These are phyloP conservation scores for Didymella keratinophila DNA, from an alignment of 2,329 filamentous ascomycete species.

Conservation along the genomic window DNA sequence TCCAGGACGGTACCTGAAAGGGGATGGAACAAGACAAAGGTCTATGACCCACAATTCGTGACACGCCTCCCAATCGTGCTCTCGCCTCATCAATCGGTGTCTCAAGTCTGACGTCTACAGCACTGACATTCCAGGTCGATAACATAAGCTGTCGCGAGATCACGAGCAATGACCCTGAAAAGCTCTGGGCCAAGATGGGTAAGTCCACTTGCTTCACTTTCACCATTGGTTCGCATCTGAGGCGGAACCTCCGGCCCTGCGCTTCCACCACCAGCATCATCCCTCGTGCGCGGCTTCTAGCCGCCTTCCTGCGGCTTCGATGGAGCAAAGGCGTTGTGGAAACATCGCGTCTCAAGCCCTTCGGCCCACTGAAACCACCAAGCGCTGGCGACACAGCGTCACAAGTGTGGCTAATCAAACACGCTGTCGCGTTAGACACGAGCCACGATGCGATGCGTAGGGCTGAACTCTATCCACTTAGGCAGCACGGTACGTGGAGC, in stretches of 20 bases:
- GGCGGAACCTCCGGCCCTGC: conserved; percentile 22
- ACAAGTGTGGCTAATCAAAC: conserved; percentile 28
- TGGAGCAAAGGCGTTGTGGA: conserved; percentile 24
- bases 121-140: conserved; percentile 32
- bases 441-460: conserved; percentile 30
- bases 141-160: conserved; percentile 31
- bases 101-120: conserved; percentile 39
- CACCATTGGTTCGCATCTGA: conserved; percentile 28
- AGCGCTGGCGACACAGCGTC: conserved; percentile 36
- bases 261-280: conserved; percentile 33
- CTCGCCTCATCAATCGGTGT: conserved; percentile 43
- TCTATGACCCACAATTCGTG: conserved; percentile 30
- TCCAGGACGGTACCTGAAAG: conserved; percentile 41
- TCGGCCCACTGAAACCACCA: conserved; percentile 30
- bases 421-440: conserved; percentile 31
- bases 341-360: conserved; percentile 34
- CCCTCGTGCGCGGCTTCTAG: conserved; percentile 30
- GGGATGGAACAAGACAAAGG: conserved; percentile 38
- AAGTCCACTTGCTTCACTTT: conserved; percentile 36
- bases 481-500: conserved; percentile 29
- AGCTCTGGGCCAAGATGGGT: conserved; percentile 21
- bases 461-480: conserved; percentile 22
- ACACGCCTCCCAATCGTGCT: conserved; percentile 38
- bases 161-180: conserved; percentile 27
- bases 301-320: conserved; percentile 33